Base-by-base conservation (phyloP, 768 basidiomycete species). In the Dendrothele bispora region DNA sequence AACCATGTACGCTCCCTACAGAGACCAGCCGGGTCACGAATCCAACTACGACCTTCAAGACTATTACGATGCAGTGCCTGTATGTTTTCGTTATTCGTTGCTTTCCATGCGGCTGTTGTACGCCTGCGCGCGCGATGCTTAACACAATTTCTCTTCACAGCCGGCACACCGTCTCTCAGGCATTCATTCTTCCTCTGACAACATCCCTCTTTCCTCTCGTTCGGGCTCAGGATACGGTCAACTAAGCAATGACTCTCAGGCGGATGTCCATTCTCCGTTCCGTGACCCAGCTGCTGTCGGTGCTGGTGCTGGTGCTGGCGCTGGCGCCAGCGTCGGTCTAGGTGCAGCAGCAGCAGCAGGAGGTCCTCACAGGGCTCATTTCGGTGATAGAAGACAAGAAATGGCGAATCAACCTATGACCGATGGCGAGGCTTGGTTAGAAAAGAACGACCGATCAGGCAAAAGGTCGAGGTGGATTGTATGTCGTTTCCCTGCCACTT, bases 161-260 rank as follows among this genome's bases (percentile, higher is more conserved):
- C 46, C 46, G 24, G 38, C 46, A 39, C 46, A 28, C n/a, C 37
- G 46, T 38, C 46, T 27, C 28, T 39, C 46, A 24, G 46, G 46
- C 46, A 39, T 25, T 26, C 11, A 15, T 38, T 24, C 24, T 47
- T 38, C 46, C 39, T 47, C 38, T 35, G 25, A 39, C 26, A 17
- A 46, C 29, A 46, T 46, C 15, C 35, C 45, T 29, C 46, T 27
- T 14, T 26, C 11, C 24, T 47, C 26, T 10, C 10, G n/a, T 32
- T 32, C 30, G 10, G n/a, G 10, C 30, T 10, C 10, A 10, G n/a
- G 17, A 24, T n/a, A 39, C 46, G 46, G 28, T 30, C 27, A 36
- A 20, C 22, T 11, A 20, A 36, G 34, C 22, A 22, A 20, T 7
- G 46, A 47, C 14, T 47, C 46, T 15, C 18, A 26, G 3, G 30